These are phyloP conservation scores for Myriosclerotinia curreyana DNA, from an alignment of 2,329 filamentous ascomycete genomes.

Conservation along the genomic window DNA sequence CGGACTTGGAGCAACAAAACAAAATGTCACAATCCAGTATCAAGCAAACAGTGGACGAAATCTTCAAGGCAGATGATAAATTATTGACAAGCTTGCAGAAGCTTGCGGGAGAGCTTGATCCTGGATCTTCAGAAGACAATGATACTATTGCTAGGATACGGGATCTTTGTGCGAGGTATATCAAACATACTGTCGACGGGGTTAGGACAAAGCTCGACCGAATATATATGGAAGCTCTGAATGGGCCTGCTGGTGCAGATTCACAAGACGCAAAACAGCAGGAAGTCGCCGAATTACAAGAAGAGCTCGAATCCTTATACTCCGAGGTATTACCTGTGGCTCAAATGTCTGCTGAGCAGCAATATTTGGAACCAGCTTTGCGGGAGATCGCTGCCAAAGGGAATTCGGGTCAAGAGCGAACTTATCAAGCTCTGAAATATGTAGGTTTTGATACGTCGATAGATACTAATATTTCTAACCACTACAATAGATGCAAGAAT, in stretches of 20 bases:
- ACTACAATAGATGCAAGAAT: constrained; percentile 48
- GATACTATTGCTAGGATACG: constrained; percentile 55
- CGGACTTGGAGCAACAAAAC: constrained; percentile 52
- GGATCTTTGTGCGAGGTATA: constrained; percentile 55
- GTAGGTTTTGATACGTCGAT: constrained; percentile 41
- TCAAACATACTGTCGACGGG: constrained; percentile 56
- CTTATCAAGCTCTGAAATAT: constrained; percentile 50
- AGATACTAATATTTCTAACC: neutral
- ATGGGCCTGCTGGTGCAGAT: constrained; percentile 27
- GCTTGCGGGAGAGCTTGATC: constrained; percentile 58
- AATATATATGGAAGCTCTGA: constrained; percentile 51
- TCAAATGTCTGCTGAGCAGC: constrained; percentile 68
- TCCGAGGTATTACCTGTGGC: constrained; percentile 67
- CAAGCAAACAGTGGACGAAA: constrained; percentile 48
- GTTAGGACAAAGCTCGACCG: constrained; percentile 54
- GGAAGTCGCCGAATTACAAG: constrained; percentile 53
- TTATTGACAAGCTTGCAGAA: constrained; percentile 64
- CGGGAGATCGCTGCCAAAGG: constrained; percentile 46
- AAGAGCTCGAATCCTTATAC: constrained; percentile 67
- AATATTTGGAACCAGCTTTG: constrained; percentile 61
- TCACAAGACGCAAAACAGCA: constrained; percentile 25
- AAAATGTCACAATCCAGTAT: constrained; percentile 47
- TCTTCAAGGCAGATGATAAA: constrained; percentile 61
- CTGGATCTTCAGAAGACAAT: constrained; percentile 51
- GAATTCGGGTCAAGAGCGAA: constrained; percentile 46